Percentiles rank a stretch among this genome's conserved stretches.
Evolutionary conservation across 805 yeast genomes (phyloP).

Genomic region (Starmerella sp.): DNA sequence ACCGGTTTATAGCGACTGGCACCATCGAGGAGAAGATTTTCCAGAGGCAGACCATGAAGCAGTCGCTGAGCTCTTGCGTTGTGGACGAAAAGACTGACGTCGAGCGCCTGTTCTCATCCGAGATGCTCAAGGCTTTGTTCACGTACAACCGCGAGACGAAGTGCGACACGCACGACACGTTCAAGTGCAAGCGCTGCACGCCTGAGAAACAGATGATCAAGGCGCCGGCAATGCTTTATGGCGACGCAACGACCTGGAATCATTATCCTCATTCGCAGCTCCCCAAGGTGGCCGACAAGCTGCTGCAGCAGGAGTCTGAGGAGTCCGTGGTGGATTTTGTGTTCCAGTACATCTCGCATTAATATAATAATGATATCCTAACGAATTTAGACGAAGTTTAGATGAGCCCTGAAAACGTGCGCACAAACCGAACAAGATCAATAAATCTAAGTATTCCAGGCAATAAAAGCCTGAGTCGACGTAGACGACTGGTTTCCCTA

Average conservation of each 20-base stretch:
- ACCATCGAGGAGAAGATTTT: slow-evolving; percentile 92
- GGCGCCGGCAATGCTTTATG: slow-evolving; percentile 84
- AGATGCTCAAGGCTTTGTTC: slow-evolving; percentile 64
- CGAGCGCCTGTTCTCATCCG: slow-evolving; percentile 80
- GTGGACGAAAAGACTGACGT: slow-evolving; percentile 95
- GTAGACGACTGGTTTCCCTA: too few species aligned
- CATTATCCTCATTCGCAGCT: slow-evolving; percentile 57
- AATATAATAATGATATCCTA: neutral
- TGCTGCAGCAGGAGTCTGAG: slow-evolving; percentile 57
- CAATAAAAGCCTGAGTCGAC: too few species aligned
- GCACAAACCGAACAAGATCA: too few species aligned
- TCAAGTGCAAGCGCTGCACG: slow-evolving; percentile 72
- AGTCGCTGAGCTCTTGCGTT: slow-evolving; percentile 86
- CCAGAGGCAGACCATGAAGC: slow-evolving; percentile 90
- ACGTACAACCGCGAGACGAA: slow-evolving; percentile 51
- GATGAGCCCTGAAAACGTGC: too few species aligned
- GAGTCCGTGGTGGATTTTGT: slow-evolving; percentile 68
- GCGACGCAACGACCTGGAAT: slow-evolving; percentile 97
- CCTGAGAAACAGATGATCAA: slow-evolving; percentile 48
- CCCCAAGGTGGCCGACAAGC: slow-evolving; percentile 57
- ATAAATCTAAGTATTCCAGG: too few species aligned
- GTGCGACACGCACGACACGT: slow-evolving; percentile 90
- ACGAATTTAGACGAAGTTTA: neutral
- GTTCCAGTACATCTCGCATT: slow-evolving; percentile 87
- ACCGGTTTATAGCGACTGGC: slow-evolving; percentile 87